Percentiles rank a stretch among this genome's conserved stretches.
phyloP scores from a whole-genome alignment of 805 yeast genomes.

The Saturnispora besseyi region DNA sequence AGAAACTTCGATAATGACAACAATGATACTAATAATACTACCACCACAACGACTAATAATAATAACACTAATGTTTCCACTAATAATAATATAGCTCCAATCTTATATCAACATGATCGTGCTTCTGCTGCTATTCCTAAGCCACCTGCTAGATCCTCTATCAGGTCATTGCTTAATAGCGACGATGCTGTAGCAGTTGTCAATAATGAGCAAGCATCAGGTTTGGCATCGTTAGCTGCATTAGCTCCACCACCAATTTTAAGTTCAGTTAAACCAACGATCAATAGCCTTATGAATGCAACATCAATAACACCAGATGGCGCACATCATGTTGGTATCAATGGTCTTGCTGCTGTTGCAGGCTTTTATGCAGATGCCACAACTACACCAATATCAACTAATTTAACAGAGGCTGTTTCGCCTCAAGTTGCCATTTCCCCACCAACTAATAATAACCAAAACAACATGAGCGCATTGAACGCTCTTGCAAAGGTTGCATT shows the following conservation, averaged over 20 bases:
- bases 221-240: not conserved
- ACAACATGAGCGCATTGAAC: slow-evolving; percentile 28
- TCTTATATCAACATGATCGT: not conserved
- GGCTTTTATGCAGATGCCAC: slow-evolving; percentile 3
- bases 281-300: not conserved
- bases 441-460: slow-evolving; percentile 1
- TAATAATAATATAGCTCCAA: not conserved
- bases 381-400: not conserved
- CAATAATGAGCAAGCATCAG: not conserved
- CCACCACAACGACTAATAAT: not conserved
- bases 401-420: not conserved
- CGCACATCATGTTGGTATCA: slow-evolving; percentile 1
- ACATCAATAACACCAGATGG: not conserved
- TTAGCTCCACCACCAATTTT: slow-evolving; percentile 1
- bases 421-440: not conserved
- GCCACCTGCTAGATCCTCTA: slow-evolving; percentile 1
- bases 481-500: slow-evolving; percentile 32
- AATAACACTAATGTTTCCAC: not conserved
- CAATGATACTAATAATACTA: not conserved
- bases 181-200: not conserved
- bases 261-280: not conserved
- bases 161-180: slow-evolving; percentile 6
- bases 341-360: slow-evolving; percentile 7
- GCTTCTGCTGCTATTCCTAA: not conserved
- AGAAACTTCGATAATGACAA: not conserved